Evolutionary conservation across 768 basidiomycete genomes (phyloP), one percentile per base, ranked within the genome.

Genomic region (Suillus paluster): DNA sequence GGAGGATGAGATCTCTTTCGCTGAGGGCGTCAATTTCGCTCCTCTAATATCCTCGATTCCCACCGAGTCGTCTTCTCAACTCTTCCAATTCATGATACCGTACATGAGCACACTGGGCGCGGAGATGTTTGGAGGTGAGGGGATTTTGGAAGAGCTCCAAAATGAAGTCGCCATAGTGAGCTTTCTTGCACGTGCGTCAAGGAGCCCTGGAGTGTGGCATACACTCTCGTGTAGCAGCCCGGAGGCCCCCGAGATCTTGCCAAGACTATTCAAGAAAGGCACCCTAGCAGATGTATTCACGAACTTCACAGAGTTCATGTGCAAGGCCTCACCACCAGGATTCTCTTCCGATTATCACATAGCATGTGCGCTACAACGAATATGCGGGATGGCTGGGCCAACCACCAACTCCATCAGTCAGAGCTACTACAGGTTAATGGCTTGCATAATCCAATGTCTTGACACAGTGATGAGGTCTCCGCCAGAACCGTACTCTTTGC

Each of bases 221-320:
- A n/a, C 19, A 10, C 30, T 50, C 49, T 50, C 19, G 19, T 11
- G 11, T n/a, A 33, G 49, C 49, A 50, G 27, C 11, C 17, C 27
- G 2, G 30, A 33, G 19, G 30, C 49, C 30, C 30, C 19, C 9
- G 11, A n/a, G 5, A 33, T 50, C 19, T n/a, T 50, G 5, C 19
- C 30, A 12, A 30, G 19, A 50, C 49, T 50, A 19, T 50, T 50
- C 49, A 50, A 50, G 10, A 33, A 12, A 11, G 30, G 19, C 30
- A 50, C 30, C 5, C 49, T 1, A 11, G 30, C 49, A 12, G 49
- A 50, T 11, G 5, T 50, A n/a, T 17, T 72, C 58, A 65, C 75
- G 55, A 61, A 78, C 65, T 73, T 72, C 69, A 76, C 78, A 38
- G 70, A 70, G 33, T 64, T 77, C 55, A 70, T 68, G 25, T 65